Evolutionary conservation across 179 eudicot genomes (phyloP).

Genomic region (Actinidia arguta): DNA sequence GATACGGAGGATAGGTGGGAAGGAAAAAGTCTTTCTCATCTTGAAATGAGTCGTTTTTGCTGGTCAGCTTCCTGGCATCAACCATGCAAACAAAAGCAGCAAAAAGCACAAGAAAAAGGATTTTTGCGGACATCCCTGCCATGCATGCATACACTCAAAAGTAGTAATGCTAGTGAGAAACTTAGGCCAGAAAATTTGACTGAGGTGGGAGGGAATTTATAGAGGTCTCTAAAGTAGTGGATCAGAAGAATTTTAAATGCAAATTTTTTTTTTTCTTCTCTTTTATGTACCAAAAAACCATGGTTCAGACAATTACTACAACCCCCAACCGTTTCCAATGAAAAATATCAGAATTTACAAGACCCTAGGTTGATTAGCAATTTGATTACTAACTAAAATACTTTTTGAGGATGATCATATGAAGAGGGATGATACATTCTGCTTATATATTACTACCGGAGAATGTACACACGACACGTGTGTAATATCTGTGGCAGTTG

Average conservation of each 20-base stretch:
- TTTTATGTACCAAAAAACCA: neutral
- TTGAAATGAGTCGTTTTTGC: neutral
- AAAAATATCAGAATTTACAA: neutral
- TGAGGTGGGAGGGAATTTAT: neutral
- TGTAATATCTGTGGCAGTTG: too few relatives aligned
- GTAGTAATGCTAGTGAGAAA: too few relatives aligned
- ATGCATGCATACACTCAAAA: neutral
- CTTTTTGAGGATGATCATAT: too few relatives aligned
- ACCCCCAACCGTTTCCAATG: neutral
- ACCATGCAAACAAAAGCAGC: slow-evolving; percentile 32
- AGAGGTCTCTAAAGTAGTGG: slow-evolving; percentile 6
- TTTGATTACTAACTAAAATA: neutral
- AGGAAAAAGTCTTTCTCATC: neutral
- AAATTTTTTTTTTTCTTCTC: neutral
- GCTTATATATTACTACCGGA: too few relatives aligned
- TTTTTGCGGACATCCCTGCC: slow-evolving; percentile 26
- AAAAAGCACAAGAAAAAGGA: slow-evolving; percentile 30
- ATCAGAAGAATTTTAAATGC: neutral
- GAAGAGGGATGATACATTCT: too few relatives aligned
- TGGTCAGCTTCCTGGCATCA: neutral
- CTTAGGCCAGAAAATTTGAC: too few relatives aligned
- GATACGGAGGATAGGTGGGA: too few relatives aligned
- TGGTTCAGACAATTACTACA: neutral
- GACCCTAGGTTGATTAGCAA: too few relatives aligned
- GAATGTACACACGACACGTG: too few relatives aligned